These are phyloP conservation scores for Leccinum olivaceopallidum DNA, from an alignment of 768 basidiomycete species.

Conservation along the genomic window DNA sequence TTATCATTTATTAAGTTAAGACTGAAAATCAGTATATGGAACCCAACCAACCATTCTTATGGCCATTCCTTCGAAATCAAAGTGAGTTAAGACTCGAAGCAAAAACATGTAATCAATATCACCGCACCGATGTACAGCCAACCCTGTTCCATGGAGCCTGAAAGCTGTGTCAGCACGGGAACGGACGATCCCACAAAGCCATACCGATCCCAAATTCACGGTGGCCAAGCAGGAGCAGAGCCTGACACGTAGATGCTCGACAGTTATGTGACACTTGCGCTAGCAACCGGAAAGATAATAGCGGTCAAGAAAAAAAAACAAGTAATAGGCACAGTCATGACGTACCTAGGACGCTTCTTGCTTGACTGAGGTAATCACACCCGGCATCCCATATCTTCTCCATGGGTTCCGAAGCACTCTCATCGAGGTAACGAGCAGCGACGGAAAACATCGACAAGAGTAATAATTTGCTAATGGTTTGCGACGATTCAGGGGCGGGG, in stretches of 20 bases:
- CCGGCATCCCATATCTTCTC: slow-evolving; percentile 75
- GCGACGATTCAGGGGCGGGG: slow-evolving; percentile 48
- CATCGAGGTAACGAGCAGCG: slow-evolving; percentile 69
- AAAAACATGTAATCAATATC: slow-evolving; percentile 1
- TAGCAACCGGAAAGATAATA: slow-evolving; percentile 30
- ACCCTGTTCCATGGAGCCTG: slow-evolving; percentile 73
- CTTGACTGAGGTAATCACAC: slow-evolving; percentile 60
- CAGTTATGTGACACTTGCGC: slow-evolving; percentile 66
- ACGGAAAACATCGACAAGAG: slow-evolving; percentile 82
- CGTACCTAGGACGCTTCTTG: slow-evolving; percentile 64
- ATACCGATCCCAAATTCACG: slow-evolving; percentile 84
- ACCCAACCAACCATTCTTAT: slow-evolving; percentile 64
- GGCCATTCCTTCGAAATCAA: slow-evolving; percentile 54
- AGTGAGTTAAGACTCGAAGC: neutral
- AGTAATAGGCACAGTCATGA: slow-evolving; percentile 5
- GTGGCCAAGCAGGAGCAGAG: slow-evolving; percentile 75
- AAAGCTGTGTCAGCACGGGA: slow-evolving; percentile 13
- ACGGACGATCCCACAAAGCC: slow-evolving; percentile 3
- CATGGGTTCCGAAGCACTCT: slow-evolving; percentile 42
- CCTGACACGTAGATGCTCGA: slow-evolving; percentile 76
- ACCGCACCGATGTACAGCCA: slow-evolving; percentile 77
- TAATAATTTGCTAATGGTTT: slow-evolving; percentile 65
- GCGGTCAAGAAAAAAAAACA: neutral
- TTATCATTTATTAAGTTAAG: slow-evolving; percentile 5
- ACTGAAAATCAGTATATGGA: neutral